phyloP scores from a whole-genome alignment of 2,329 filamentous ascomycete genomes.

The Paecilomyces niveus region DNA sequence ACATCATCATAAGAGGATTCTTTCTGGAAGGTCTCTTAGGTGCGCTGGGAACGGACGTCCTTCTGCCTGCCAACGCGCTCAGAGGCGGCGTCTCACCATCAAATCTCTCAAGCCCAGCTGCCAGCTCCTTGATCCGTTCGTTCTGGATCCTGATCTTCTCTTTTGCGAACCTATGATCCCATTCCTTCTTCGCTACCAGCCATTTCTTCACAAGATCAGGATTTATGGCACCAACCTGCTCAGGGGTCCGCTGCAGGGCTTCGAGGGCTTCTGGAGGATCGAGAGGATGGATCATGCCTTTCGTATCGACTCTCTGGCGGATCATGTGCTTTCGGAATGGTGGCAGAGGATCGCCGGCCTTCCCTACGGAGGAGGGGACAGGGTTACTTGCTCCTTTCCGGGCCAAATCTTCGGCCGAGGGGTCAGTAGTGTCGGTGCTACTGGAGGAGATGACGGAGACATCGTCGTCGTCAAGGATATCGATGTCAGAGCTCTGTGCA shows the following conservation, averaged over 20 bases:
- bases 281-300: conserved; percentile 67
- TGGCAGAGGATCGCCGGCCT: conserved; percentile 75
- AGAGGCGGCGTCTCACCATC: conserved; percentile 74
- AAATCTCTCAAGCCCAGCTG: conserved; percentile 63
- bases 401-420: conserved; percentile 7
- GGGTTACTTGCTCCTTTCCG: conserved; percentile 8
- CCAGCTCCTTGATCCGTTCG: conserved; percentile 64
- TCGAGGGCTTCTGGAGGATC: conserved; percentile 57
- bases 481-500: conserved; percentile 71
- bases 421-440: conserved; percentile 12
- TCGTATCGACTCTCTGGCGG: conserved; percentile 72
- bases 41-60: conserved; percentile 30
- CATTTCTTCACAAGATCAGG: conserved; percentile 73
- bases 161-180: conserved; percentile 65
- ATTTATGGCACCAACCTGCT: conserved; percentile 72
- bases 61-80: conserved; percentile 69
- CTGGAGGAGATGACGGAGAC: conserved; percentile 67
- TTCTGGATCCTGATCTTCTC: conserved; percentile 67
- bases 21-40: conserved; percentile 33
- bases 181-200: conserved; percentile 65
- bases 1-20: conserved; percentile 72
- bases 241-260: conserved; percentile 56
- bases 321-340: conserved; percentile 83
- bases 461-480: conserved; percentile 71
- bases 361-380: conserved; percentile 56